Evolutionary conservation across 2,329 filamentous ascomycete genomes (phyloP), one percentile per base, ranked within the genome.

Genomic region (Endothia cerciana): DNA sequence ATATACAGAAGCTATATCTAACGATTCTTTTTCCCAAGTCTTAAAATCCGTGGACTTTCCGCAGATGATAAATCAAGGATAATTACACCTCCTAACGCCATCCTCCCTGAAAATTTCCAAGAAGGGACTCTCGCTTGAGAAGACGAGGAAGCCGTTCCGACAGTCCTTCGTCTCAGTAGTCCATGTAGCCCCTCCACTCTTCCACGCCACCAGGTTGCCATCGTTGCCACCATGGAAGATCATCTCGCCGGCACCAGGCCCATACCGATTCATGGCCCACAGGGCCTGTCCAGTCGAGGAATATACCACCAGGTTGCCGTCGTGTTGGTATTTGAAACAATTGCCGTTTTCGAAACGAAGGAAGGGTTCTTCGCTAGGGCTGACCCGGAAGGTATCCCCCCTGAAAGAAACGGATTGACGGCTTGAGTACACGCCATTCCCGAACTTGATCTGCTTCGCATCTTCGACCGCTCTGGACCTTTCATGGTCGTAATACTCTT

Each of bases 291-390:
- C 55, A 36, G 19, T 40, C 19, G 33, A 13, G 11, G n/a, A 8
- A 11, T 58, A 58, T 19, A 58, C 55, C n/a, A 58, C 36, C 55
- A 58, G 33, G n/a, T 58, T 58, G 19, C 55, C 55, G 55, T 58
- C 55, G 0, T 11, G 30, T 36, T 58, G 55, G 55, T 58, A 58
- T 5, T 40, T 38, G n/a, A 58, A 38, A 8, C 55, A 17, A 22
- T 58, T 58, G 1, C 55, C 55, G 38, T 58, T 58, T 36, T 58
- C 55, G 15, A 58, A 58, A 11, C n/a, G 10, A n/a, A 58, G 55
- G 33, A 58, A 58, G 30, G 36, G 55, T 7, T n/a, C 25, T 30
- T 40, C 11, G 55, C 30, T 58, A 7, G 55, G 55, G 33, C 33
- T 25, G 22, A 4, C 33, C 3, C 38, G 33, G 55, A 58, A 58